Evolutionary conservation across 768 basidiomycete genomes (phyloP).

Genomic region (Mrakia blollopis): DNA sequence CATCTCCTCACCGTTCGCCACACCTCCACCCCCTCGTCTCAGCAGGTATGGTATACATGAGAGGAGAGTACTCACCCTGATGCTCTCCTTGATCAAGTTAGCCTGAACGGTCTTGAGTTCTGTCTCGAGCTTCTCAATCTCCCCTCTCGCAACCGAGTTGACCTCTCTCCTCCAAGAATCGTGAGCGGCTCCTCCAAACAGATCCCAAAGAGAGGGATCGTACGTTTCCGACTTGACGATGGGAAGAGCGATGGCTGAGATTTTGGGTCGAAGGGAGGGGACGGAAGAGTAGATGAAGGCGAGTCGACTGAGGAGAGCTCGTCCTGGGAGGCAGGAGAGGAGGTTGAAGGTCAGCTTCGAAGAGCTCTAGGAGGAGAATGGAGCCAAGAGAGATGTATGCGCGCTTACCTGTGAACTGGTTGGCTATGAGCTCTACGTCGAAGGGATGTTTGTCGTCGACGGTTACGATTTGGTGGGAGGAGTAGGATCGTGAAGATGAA

Average conservation of each 20-base stretch:
- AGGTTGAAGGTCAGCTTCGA: background rate
- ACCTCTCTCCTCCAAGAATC: constrained; percentile 64
- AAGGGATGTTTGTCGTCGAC: constrained; percentile 74
- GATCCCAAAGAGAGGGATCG: constrained; percentile 12
- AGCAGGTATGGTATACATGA: background rate
- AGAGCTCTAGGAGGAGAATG: constrained; percentile 24
- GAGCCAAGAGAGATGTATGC: background rate
- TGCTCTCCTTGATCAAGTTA: constrained; percentile 99
- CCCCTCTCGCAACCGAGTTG: constrained; percentile 61
- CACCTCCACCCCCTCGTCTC: background rate
- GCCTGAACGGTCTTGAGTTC: constrained; percentile 91
- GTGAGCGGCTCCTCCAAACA: background rate
- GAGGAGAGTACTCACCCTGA: constrained; percentile 59
- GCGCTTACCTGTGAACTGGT: constrained; percentile 64
- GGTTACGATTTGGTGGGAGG: constrained; percentile 4
- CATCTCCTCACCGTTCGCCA: background rate
- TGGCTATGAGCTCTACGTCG: constrained; percentile 74
- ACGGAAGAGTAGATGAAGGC: constrained; percentile 61
- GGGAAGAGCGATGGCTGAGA: constrained; percentile 26
- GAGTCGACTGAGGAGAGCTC: constrained; percentile 68
- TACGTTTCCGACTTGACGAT: constrained; percentile 24
- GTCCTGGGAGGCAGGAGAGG: constrained; percentile 50
- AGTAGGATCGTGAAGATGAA: background rate
- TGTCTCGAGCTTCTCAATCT: constrained; percentile 77
- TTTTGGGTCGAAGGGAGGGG: constrained; percentile 51